phyloP scores from a whole-genome alignment of 345 rosid genomes.

The Sonneratia caseolaris region DNA sequence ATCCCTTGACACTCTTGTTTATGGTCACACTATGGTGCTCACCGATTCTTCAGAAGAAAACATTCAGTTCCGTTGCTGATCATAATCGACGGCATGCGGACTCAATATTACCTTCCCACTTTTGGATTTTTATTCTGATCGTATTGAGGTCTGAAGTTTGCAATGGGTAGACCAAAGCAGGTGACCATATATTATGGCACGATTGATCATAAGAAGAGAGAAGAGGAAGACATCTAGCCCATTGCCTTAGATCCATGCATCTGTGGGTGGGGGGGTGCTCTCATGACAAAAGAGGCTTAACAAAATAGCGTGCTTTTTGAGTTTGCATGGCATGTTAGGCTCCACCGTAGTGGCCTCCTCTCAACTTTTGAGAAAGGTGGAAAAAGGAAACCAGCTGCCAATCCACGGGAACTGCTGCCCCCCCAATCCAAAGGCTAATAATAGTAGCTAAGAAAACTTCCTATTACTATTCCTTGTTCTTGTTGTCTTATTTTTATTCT shows the following conservation, averaged over 20 bases:
- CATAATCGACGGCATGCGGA: no score
- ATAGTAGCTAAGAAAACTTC: slow-evolving; percentile 10
- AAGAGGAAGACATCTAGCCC: background rate
- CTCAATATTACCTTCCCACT: no score
- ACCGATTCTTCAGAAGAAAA: background rate
- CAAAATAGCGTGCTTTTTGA: background rate
- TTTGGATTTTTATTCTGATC: background rate
- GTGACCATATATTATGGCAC: background rate
- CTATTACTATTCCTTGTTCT: background rate
- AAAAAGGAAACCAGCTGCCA: slow-evolving; percentile 25
- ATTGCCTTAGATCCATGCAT: no score
- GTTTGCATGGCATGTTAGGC: slow-evolving; percentile 26
- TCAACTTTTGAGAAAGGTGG: slow-evolving; percentile 3
- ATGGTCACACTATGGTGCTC: background rate
- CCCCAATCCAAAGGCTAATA: background rate
- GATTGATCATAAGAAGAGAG: background rate
- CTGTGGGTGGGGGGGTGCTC: background rate
- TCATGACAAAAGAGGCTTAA: background rate
- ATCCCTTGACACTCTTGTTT: background rate
- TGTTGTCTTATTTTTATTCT: background rate
- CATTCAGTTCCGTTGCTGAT: background rate
- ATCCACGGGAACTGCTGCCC: slow-evolving; percentile 8
- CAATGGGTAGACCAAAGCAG: background rate
- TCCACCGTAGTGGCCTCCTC: slow-evolving; percentile 23
- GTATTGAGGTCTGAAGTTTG: background rate